Conservation (phyloP, 345 rosid species). For the Acer negundo region DNA sequence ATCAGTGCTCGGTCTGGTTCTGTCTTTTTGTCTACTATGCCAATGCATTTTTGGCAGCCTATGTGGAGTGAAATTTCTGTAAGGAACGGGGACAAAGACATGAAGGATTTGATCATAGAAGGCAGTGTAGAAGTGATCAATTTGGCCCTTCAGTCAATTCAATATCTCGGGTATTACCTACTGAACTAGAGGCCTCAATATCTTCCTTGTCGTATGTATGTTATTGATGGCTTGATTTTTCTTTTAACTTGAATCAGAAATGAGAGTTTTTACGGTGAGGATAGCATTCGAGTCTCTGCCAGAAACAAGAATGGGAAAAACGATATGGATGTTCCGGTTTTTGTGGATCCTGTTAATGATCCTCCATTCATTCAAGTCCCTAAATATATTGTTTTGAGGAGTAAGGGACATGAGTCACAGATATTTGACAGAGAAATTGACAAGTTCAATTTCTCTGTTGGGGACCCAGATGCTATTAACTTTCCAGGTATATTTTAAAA, state of each 20-base stretch:
- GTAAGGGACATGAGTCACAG: conserved; percentile 42
- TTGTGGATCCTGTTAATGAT: conserved; percentile 74
- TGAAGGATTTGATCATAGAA: conserved; percentile 51
- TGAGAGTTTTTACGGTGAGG: conserved; percentile 77
- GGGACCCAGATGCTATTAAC: conserved; percentile 76
- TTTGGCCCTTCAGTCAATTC: conserved; percentile 69
- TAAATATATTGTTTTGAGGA: conserved; percentile 46
- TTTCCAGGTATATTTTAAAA: conserved; percentile 59
- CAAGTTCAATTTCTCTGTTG: conserved; percentile 65
- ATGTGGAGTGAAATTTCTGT: conserved; percentile 51
- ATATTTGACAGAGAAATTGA: conserved; percentile 54
- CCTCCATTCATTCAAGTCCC: conserved; percentile 76
- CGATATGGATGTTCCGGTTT: conserved; percentile 54
- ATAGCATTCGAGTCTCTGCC: conserved; percentile 60
- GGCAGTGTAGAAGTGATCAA: conserved; percentile 70
- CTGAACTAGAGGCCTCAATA: conserved; percentile 3
- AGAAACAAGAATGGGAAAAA: conserved; percentile 74
- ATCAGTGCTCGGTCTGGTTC: conserved; percentile 62
- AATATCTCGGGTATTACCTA: conserved; percentile 73
- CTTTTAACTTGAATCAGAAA: conserved; percentile 44
- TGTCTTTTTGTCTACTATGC: conserved; percentile 59
- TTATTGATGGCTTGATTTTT: background rate
- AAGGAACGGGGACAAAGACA: conserved; percentile 40
- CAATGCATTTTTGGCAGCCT: conserved; percentile 70
- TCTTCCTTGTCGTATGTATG: background rate